Conservation (phyloP, 2,329 filamentous ascomycete genomes). For the Ilyonectria robusta region DNA sequence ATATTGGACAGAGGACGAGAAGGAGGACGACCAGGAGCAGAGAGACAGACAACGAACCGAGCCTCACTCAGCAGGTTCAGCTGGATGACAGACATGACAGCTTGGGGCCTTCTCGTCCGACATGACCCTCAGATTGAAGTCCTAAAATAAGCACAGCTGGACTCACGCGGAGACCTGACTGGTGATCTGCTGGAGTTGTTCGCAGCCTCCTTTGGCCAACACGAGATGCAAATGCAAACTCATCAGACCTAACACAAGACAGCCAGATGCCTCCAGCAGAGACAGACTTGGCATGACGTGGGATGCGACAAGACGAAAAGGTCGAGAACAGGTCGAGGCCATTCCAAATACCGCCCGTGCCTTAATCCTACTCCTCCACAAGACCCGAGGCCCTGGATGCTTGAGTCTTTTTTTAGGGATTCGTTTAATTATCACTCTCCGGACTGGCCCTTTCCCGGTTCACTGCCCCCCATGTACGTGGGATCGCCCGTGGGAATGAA, state of each 20-base stretch:
- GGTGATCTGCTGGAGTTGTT: background rate
- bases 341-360: constrained; percentile 13
- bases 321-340: background rate
- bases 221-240: background rate
- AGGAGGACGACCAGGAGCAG: constrained; percentile 4
- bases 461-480: background rate
- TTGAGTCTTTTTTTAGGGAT: constrained; percentile 14
- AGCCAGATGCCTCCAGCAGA: constrained; percentile 5
- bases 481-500: constrained; percentile 5
- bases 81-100: constrained; percentile 4
- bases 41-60: constrained; percentile 13
- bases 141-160: constrained; percentile 11
- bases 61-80: constrained; percentile 7
- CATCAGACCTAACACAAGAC: constrained; percentile 5
- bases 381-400: constrained; percentile 12
- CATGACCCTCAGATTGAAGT: constrained; percentile 13
- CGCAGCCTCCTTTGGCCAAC: background rate
- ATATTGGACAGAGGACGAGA: constrained; percentile 8
- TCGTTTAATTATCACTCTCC: constrained; percentile 8
- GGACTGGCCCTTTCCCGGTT: constrained; percentile 1
- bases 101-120: constrained; percentile 1
- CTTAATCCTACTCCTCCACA: constrained; percentile 10
- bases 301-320: constrained; percentile 1
- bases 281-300: background rate
- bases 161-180: background rate